phyloP scores from a whole-genome alignment of 345 rosid species.

The Balakata baccata region DNA sequence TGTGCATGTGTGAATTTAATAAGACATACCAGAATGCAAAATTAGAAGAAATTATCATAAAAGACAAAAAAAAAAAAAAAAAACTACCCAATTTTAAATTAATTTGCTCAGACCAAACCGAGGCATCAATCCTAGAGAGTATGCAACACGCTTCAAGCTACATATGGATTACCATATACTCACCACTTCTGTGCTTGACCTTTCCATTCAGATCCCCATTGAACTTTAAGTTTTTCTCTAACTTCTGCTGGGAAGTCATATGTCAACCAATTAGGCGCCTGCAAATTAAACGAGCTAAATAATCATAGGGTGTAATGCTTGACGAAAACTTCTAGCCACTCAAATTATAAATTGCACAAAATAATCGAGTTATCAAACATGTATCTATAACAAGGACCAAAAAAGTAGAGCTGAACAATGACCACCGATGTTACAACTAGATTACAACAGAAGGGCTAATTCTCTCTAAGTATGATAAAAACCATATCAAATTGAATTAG shows the following conservation, averaged over 20 bases:
- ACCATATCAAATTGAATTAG: too few species aligned
- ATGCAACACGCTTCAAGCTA: background rate
- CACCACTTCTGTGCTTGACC: slow-evolving; percentile 99
- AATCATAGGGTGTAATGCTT: background rate
- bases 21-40: background rate
- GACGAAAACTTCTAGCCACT: slow-evolving; percentile 1
- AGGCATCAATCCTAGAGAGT: background rate
- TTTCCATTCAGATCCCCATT: slow-evolving; percentile 94
- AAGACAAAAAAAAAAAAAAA: background rate
- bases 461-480: too few species aligned
- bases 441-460: background rate
- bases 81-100: background rate
- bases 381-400: background rate
- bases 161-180: slow-evolving; percentile 23
- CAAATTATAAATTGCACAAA: background rate
- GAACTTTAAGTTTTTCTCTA: slow-evolving; percentile 70
- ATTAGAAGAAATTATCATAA: background rate
- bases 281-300: slow-evolving; percentile 10
- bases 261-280: slow-evolving; percentile 82
- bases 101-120: background rate
- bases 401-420: background rate
- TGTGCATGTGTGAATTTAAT: slow-evolving; percentile 20
- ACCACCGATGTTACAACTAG: background rate
- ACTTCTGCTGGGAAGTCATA: slow-evolving; percentile 91
- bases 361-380: background rate